phyloP scores from a whole-genome alignment of 2,329 filamentous ascomycete species.

The Purpureocillium lavendulum region DNA sequence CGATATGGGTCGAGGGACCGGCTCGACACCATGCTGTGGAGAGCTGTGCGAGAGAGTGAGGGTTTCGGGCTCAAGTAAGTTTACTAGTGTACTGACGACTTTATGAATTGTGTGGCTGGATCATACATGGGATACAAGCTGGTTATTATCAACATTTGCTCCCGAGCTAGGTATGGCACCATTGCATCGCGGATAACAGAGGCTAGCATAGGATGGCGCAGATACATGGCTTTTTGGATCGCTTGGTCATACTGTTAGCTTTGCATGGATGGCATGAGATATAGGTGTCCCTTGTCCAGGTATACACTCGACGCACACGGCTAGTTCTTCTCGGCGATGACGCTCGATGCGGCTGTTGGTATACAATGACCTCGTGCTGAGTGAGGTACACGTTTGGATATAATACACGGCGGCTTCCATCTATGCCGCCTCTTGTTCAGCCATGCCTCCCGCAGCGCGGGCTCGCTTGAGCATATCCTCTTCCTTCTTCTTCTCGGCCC shows the following conservation, averaged over 20 bases:
- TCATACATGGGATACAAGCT: neutral
- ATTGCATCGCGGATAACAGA: too few relatives aligned
- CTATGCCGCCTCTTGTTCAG: constrained; percentile 22
- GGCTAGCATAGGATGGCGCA: neutral
- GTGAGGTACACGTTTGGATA: neutral
- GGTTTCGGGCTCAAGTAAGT: constrained; percentile 77
- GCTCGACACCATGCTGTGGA: constrained; percentile 68
- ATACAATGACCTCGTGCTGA: neutral
- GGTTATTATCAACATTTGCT: too few relatives aligned
- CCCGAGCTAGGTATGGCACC: too few relatives aligned
- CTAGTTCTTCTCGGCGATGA: too few relatives aligned
- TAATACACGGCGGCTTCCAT: neutral
- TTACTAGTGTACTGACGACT: constrained; percentile 9
- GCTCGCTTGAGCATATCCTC: constrained; percentile 39
- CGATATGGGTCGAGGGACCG: constrained; percentile 59
- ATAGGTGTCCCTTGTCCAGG: too few relatives aligned
- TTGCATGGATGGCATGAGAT: neutral
- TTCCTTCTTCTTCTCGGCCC: constrained; percentile 53
- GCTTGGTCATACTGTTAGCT: neutral
- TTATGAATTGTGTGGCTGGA: constrained; percentile 6
- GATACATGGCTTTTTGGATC: neutral
- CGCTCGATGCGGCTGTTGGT: neutral
- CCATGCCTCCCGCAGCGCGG: constrained; percentile 27
- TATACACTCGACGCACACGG: too few relatives aligned
- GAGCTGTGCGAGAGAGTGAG: constrained; percentile 81